Base-by-base conservation (phyloP, 192 early-diverging fungal species). In the Chytriomyces confervae region DNA sequence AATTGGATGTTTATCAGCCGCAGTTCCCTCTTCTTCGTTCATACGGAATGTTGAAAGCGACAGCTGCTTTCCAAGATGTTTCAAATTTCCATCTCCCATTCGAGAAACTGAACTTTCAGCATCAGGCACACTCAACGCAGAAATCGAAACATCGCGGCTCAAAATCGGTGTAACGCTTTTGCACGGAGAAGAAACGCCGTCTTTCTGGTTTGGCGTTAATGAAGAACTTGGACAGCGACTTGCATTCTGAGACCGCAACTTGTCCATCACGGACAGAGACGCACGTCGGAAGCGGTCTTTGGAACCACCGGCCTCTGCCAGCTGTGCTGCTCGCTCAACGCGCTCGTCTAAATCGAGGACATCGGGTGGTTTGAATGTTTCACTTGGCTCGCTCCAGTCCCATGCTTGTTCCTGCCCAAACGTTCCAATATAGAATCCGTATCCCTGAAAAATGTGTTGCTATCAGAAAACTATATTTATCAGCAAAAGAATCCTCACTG, bases 401-500 rank as follows among this genome's bases (percentile, higher is more conserved):
- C 88, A 89, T 7, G 75, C 64, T 27, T 53, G 66, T 13, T 77
- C 69, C 60, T 88, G 86, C 6, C 88, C 88, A 53, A 89, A 83
- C 9, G 82, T 84, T 51, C 88, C 88, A 75, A 89, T 83, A 66
- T 74, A 87, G 43, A 84, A 72, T 5, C 88, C 87, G 23, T 72
- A 20, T 43, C 76, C 46, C 84, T 85, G 16, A 13, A 7, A 50
- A 43, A 49, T 45, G 36, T 6, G n/a, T 20, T 11, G 6, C 46
- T 1, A 20, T 75, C 46, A 43, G 45, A 43, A 43, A 67, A 5
- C 7, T n/a, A 68, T 16, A 18, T 20, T 16, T 1, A 3, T 36
- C 36, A 36, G 4, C 4, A 29, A 10, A 10, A 62, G 53, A 10
- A 48, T 11, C 62, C 65, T 61, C 73, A 88, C 84, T n/a, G 83